Conservation (phyloP, 73 alveolate genomes). For the Uronychia setigera region DNA sequence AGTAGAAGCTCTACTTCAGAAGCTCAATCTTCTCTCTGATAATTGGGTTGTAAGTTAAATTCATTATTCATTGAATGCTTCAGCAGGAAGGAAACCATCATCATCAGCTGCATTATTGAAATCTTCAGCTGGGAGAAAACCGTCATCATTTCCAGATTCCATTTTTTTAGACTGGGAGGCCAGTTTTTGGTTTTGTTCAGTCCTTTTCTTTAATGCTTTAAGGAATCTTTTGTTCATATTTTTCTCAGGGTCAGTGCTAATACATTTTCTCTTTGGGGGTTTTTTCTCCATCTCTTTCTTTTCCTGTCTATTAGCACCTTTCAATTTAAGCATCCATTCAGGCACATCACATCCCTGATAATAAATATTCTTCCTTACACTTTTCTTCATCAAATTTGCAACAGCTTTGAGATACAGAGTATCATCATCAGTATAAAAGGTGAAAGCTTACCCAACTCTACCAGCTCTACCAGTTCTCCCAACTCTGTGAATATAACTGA, state of each 20-base stretch:
- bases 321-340: slow-evolving; percentile 89
- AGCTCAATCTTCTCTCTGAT: no score
- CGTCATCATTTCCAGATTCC: slow-evolving; percentile 3
- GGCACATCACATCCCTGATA: slow-evolving; percentile 88
- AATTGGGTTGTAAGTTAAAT: no score
- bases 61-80: slow-evolving; percentile 28
- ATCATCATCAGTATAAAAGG: slow-evolving; percentile 92
- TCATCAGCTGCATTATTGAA: slow-evolving; percentile 9
- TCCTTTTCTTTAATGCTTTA: no score
- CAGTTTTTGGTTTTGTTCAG: slow-evolving; percentile 16
- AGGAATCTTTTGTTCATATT: slow-evolving; percentile 43
- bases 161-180: slow-evolving; percentile 4
- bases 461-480: slow-evolving; percentile 92
- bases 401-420: slow-evolving; percentile 72
- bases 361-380: no score
- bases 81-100: slow-evolving; percentile 15
- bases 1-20: no score
- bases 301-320: slow-evolving; percentile 60
- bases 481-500: slow-evolving; percentile 91
- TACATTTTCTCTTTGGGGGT: slow-evolving; percentile 82
- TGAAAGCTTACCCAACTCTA: slow-evolving; percentile 80
- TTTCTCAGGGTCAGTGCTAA: slow-evolving; percentile 34
- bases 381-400: slow-evolving; percentile 68
- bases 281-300: slow-evolving; percentile 74
- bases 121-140: background rate